A percentile compares a stretch with the other conserved stretches of the same genome.
Evolutionary conservation across 257 asterid species (phyloP).

Genomic region (Salvia rosmarinus): DNA sequence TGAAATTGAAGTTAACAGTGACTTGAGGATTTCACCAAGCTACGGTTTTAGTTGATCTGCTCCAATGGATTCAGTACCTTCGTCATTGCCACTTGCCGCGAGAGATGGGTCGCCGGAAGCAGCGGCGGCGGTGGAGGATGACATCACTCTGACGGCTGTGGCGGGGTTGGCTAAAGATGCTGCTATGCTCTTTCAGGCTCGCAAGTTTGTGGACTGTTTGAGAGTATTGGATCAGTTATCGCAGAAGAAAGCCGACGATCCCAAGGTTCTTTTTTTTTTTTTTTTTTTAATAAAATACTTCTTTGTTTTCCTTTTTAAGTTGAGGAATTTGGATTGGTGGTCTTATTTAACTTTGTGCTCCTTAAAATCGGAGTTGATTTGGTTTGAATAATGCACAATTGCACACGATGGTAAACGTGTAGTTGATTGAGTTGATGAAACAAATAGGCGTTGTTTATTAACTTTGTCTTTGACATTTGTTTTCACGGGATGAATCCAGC

Average conservation of each 20-base stretch:
- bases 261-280: slow-evolving; percentile 56
- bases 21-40: slow-evolving; percentile 47
- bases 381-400: slow-evolving; percentile 19
- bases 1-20: slow-evolving; percentile 40
- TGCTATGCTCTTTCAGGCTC: slow-evolving; percentile 70
- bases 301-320: background rate
- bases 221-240: slow-evolving; percentile 62
- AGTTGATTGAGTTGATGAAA: slow-evolving; percentile 1
- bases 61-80: slow-evolving; percentile 65
- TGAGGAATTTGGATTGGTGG: background rate
- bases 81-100: slow-evolving; percentile 51
- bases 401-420: slow-evolving; percentile 5
- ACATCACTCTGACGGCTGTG: slow-evolving; percentile 56
- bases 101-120: slow-evolving; percentile 41
- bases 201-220: slow-evolving; percentile 67
- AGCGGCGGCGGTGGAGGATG: slow-evolving; percentile 54
- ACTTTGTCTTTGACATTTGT: background rate
- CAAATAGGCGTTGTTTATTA: background rate
- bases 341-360: background rate
- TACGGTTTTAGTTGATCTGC: slow-evolving; percentile 57
- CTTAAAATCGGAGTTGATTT: slow-evolving; percentile 1
- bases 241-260: slow-evolving; percentile 72
- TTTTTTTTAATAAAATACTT: no score
- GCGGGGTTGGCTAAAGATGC: slow-evolving; percentile 89
- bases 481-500: background rate